Percentiles rank a stretch among this genome's conserved stretches.
Evolutionary conservation across 2,329 filamentous ascomycete species (phyloP).

Genomic region (Colletotrichum tropicicola): DNA sequence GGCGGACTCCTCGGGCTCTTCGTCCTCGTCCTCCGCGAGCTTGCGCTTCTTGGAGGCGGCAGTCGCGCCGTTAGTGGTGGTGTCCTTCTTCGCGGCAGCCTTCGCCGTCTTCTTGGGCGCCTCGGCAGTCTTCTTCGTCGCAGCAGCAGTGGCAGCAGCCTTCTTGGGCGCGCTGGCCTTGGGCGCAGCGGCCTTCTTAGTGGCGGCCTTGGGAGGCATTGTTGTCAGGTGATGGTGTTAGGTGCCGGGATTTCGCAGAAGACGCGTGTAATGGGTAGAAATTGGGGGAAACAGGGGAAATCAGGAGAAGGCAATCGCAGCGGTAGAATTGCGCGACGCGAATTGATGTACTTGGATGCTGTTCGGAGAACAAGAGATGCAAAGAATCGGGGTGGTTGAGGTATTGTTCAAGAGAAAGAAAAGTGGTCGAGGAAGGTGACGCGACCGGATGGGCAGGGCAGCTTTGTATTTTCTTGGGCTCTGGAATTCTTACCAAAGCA

Average conservation of each 20-base stretch:
- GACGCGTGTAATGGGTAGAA: slow-evolving; percentile 7
- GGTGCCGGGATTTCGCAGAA: neutral
- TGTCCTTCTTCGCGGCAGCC: slow-evolving; percentile 34
- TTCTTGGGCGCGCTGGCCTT: slow-evolving; percentile 37
- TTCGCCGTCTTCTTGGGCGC: slow-evolving; percentile 35
- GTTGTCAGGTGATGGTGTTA: slow-evolving; percentile 5
- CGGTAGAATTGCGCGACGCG: no score
- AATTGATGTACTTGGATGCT: slow-evolving; percentile 2
- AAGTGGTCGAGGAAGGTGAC: slow-evolving; percentile 25
- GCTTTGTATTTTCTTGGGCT: slow-evolving; percentile 30
- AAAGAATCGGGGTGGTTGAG: neutral
- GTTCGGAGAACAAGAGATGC: neutral
- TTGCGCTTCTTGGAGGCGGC: slow-evolving; percentile 31
- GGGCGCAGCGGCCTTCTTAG: slow-evolving; percentile 36
- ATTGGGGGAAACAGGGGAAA: neutral
- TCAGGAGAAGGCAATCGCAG: neutral
- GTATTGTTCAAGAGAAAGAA: slow-evolving; percentile 18
- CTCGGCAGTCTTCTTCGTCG: slow-evolving; percentile 38
- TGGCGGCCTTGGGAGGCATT: slow-evolving; percentile 37
- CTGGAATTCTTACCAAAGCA: slow-evolving; percentile 26
- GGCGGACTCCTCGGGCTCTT: neutral
- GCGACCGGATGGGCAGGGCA: slow-evolving; percentile 26
- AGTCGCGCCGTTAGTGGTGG: slow-evolving; percentile 36
- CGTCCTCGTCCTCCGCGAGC: slow-evolving; percentile 12
- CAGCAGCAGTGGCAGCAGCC: slow-evolving; percentile 32